Evolutionary conservation across 371 early-diverging fungal species (phyloP), one percentile per base, ranked within the genome.

Genomic region (Circinella umbellata): DNA sequence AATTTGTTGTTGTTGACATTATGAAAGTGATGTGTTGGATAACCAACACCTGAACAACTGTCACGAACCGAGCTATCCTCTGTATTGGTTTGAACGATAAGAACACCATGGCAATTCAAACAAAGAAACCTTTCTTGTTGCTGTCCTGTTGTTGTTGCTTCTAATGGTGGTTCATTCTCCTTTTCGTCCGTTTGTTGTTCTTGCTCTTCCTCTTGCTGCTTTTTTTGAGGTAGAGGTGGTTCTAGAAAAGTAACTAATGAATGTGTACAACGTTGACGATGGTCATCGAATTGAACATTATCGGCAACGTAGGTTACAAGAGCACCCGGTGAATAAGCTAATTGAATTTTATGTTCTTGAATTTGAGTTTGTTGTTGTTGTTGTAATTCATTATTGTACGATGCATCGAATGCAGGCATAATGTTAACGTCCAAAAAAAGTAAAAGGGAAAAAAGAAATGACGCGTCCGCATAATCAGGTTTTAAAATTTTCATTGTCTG

Each of bases 11-110:
- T 34, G 34, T 34, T 34, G 7, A 6, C 27, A 5, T 34, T 10
- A 34, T 57, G 57, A 57, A 57, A 57, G 27, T 57, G 57, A 57
- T 57, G 57, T n/a, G 57, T 57, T 13, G 57, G 11, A 34, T 57
- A 57, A 13, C 57, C 57, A 17, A 6, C 34, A 57, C n/a, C 57
- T 10, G 13, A 34, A 27, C 57, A 57, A 34, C 8, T 34, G 14
- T 57, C 57, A n/a, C 57, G 57, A 27, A 57, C 7, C 13, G 18
- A 7, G 35, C 6, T 14, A 5, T 57, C 10, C 10, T 17, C 14
- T 10, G 57, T 10, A 34, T 27, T 57, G 18, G 27, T 8, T 34
- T 57, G 27, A 34, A 57, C 27, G 18, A 27, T 57, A 34, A 57
- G 7, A 34, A 34, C 57, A 11, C n/a, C 35, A 57, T 57, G 57